These are phyloP conservation scores for Quercus wislizeni DNA, from an alignment of 306 rosid genomes.

Conservation along the genomic window DNA sequence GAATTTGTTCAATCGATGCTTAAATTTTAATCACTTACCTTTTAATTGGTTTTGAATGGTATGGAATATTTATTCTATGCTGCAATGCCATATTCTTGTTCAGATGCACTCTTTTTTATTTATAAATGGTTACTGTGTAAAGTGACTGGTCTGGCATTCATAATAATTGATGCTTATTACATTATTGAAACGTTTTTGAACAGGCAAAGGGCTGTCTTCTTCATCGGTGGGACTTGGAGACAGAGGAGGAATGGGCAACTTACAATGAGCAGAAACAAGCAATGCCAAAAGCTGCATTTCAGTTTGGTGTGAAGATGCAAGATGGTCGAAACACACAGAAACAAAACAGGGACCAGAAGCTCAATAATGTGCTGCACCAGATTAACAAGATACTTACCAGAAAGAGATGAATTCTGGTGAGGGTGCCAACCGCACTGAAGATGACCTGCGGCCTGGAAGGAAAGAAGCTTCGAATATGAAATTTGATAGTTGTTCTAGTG, in stretches of 20 bases:
- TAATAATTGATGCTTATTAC: not conserved
- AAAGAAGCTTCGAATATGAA: conserved; percentile 51
- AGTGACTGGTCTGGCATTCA: not conserved
- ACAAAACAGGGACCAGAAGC: conserved; percentile 98
- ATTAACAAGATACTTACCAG: conserved; percentile 90
- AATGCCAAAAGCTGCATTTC: conserved; percentile 99
- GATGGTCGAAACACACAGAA: conserved; percentile 92
- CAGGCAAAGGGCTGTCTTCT: conserved; percentile 94
- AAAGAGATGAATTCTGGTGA: conserved; percentile 53
- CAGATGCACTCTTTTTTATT: not conserved
- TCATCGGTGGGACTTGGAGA: conserved; percentile 94
- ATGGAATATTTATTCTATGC: too few species aligned
- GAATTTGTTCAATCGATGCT: not conserved
- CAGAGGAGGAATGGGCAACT: conserved; percentile 98
- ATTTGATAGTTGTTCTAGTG: too few species aligned
- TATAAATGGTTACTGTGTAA: not conserved
- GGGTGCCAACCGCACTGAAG: conserved; percentile 53
- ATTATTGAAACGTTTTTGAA: conserved; percentile 8
- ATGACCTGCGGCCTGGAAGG: conserved; percentile 64
- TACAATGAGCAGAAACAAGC: conserved; percentile 99
- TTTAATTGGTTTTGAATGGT: conserved; percentile 9
- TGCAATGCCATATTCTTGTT: not conserved
- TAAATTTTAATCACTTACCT: conserved; percentile 3
- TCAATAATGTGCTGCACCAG: conserved; percentile 87
- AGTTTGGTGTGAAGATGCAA: conserved; percentile 99